Base-by-base conservation (phyloP, 2,329 filamentous ascomycete genomes). In the Xylariaceae sp. region DNA sequence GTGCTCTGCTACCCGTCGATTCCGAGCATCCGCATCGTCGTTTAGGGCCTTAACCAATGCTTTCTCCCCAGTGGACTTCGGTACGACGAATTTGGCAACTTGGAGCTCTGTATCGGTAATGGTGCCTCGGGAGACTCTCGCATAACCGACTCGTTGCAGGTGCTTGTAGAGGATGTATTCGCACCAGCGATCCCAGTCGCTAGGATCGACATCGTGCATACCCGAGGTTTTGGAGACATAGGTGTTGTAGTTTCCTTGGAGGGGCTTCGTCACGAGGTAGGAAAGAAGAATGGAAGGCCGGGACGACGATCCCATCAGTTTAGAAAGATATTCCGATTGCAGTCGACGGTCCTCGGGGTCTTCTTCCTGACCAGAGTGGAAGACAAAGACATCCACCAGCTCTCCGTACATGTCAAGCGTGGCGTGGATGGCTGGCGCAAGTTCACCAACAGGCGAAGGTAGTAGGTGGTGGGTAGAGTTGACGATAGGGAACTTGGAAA, bases 41-140 rank as follows among this genome's bases (percentile, higher is more conserved):
- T 76, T 69, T 44, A 77, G 69, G 0, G 70, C 71, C 62, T 78
- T 76, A 0, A 80, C 68, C 55, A 70, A 67, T 18, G 66, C 72
- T 55, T 80, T 78, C 59, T 87, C 84, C 13, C 83, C 82, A 52
- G 86, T 82, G 0, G 82, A 81, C 68, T 86, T 80, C 1, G 91
- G 92, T 50, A 99, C 84, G 39, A 92, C 84, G 75, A 99, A 97
- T 75, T 97, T 97, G 67, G 90, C 94, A 37, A 96, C 89, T 80
- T 99, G 94, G 57, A 99, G 80, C 76, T 99, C 94, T 1, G 94
- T 99, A 72, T 99, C 94, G 10, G 94, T 99, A 67, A 99, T 97
- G 1, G 90, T 95, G 67, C 87, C 87, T 67, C 94, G 82, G 68
- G 88, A 93, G 55, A 99, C 88, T 56, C 94, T 81, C 3, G 94